Evolutionary conservation across 441 rosid species (phyloP).

Genomic region (Pelargonium citronellum): DNA sequence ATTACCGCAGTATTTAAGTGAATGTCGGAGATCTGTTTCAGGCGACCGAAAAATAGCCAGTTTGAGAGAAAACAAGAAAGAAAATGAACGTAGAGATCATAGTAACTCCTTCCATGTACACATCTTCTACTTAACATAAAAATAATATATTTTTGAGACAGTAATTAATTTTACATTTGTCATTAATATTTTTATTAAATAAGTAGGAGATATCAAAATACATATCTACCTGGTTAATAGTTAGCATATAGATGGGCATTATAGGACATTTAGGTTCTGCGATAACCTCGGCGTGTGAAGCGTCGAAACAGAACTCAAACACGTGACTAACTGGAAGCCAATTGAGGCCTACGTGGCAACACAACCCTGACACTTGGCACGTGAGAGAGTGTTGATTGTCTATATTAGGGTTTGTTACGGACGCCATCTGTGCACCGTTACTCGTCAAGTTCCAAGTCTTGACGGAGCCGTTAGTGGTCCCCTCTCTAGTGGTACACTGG

Average conservation of each 20-base stretch:
- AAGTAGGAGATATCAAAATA: too few relatives aligned
- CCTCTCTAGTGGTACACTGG: too few relatives aligned
- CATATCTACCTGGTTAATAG: too few relatives aligned
- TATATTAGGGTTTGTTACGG: background rate
- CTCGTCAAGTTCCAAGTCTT: background rate
- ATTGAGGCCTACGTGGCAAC: constrained; percentile 19
- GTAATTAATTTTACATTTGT: too few relatives aligned
- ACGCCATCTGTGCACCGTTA: constrained; percentile 22
- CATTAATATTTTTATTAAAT: too few relatives aligned
- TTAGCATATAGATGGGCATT: constrained; percentile 13
- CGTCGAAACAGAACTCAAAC: constrained; percentile 27
- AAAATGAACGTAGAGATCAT: constrained; percentile 20
- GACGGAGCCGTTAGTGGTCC: constrained; percentile 18
- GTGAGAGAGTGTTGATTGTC: constrained; percentile 23
- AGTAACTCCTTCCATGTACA: constrained; percentile 17
- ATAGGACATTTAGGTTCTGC: constrained; percentile 14
- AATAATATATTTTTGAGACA: too few relatives aligned
- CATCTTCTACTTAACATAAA: background rate
- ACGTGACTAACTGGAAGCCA: constrained; percentile 27
- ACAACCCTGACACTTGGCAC: constrained; percentile 25
- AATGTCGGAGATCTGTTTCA: constrained; percentile 52
- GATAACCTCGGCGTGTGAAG: constrained; percentile 21
- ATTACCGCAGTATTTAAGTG: constrained; percentile 42
- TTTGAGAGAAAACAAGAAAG: constrained; percentile 16
- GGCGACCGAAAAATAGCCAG: constrained; percentile 16